phyloP scores from a whole-genome alignment of 139 green algal species.

The Chlorella ohadii region DNA sequence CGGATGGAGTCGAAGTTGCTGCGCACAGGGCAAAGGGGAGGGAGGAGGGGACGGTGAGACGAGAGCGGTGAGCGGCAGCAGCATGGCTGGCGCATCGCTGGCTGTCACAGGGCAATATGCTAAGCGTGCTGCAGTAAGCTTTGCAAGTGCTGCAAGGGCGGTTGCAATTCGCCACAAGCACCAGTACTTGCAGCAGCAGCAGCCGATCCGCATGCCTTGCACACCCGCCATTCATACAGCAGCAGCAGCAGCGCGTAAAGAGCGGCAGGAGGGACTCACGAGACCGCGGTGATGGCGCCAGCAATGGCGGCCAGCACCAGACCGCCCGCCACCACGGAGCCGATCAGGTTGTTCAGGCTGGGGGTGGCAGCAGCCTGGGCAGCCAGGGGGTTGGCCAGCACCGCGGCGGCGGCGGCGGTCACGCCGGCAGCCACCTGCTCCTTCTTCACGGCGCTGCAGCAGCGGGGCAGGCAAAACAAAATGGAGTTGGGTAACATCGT shows the following conservation, averaged over 20 bases:
- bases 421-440: slow-evolving; percentile 69
- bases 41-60: background rate
- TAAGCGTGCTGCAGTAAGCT: background rate
- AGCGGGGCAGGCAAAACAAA: background rate
- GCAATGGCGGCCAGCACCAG: slow-evolving; percentile 86
- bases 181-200: background rate
- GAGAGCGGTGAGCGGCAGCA: background rate
- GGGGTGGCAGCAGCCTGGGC: slow-evolving; percentile 88
- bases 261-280: slow-evolving; percentile 17
- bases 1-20: slow-evolving; percentile 38
- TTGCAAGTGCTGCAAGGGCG: background rate
- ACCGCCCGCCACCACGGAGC: slow-evolving; percentile 87
- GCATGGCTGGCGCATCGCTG: background rate
- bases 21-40: background rate
- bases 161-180: too few relatives aligned
- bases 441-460: slow-evolving; percentile 30
- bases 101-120: background rate
- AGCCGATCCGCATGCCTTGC: too few relatives aligned
- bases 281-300: slow-evolving; percentile 83
- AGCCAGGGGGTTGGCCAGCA: slow-evolving; percentile 70
- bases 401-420: slow-evolving; percentile 57
- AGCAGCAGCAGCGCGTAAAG: background rate
- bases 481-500: background rate
- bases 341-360: slow-evolving; percentile 94
- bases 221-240: too few relatives aligned